Evolutionary conservation across 352 stramenopile genomes (phyloP).

Genomic region (Phytophthora capsici): DNA sequence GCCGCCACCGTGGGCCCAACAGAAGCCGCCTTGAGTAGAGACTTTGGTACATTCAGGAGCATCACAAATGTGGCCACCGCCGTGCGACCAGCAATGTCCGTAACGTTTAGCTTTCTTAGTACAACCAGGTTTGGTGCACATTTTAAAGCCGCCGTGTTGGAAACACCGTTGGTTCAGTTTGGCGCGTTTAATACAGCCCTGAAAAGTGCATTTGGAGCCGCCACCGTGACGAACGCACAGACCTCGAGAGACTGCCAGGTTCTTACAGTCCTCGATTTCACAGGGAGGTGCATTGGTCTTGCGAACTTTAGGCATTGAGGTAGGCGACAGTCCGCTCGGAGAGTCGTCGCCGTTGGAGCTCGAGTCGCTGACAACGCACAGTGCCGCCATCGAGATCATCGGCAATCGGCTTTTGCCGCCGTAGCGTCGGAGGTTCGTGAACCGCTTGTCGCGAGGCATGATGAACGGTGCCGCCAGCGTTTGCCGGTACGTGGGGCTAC

Average conservation of each 20-base stretch:
- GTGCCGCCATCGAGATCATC: slow-evolving; percentile 12
- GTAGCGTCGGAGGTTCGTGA: slow-evolving; percentile 10
- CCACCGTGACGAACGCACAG: slow-evolving; percentile 57
- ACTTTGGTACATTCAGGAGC: slow-evolving; percentile 61
- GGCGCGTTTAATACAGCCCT: slow-evolving; percentile 57
- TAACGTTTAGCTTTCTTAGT: slow-evolving; percentile 71
- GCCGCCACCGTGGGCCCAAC: slow-evolving; percentile 71
- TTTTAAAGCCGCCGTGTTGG: slow-evolving; percentile 74
- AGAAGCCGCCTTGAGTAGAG: slow-evolving; percentile 65
- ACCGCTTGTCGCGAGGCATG: slow-evolving; percentile 30
- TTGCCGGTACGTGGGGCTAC: slow-evolving; percentile 28
- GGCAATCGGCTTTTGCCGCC: slow-evolving; percentile 6
- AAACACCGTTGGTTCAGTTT: slow-evolving; percentile 74
- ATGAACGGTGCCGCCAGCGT: slow-evolving; percentile 34
- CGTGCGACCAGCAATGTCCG: slow-evolving; percentile 76
- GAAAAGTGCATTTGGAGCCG: slow-evolving; percentile 50
- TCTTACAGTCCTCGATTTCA: slow-evolving; percentile 56
- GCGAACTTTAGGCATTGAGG: slow-evolving; percentile 5
- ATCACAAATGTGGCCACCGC: slow-evolving; percentile 68
- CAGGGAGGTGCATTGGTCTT: slow-evolving; percentile 51
- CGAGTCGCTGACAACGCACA: slow-evolving; percentile 8
- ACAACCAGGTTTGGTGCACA: slow-evolving; percentile 63
- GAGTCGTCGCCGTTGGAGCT: slow-evolving; percentile 19
- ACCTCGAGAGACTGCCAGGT: slow-evolving; percentile 50
- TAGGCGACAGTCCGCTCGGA: slow-evolving; percentile 1